These are phyloP conservation scores for Nitzschia palea DNA, from an alignment of 108 stramenopile genomes.

Conservation along the genomic window DNA sequence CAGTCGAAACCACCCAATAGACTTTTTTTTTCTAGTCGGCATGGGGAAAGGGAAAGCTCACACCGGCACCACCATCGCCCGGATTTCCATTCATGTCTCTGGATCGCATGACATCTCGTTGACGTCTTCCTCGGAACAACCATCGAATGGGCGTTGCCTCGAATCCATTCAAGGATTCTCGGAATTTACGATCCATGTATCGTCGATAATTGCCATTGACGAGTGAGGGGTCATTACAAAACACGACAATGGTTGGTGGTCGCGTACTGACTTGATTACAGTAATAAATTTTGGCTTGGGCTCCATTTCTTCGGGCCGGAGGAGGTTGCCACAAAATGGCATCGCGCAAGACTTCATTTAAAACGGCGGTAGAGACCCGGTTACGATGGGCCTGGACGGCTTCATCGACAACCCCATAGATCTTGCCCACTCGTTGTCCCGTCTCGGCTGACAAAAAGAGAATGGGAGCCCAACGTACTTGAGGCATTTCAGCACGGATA, in stretches of 20 bases:
- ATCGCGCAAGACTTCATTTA: slow-evolving; percentile 96
- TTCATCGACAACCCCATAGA: slow-evolving; percentile 87
- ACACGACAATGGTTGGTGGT: slow-evolving; percentile 94
- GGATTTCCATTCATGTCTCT: slow-evolving; percentile 82
- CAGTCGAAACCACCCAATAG: too few species aligned
- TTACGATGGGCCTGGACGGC: slow-evolving; percentile 84
- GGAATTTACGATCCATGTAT: slow-evolving; percentile 95
- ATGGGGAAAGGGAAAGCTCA: slow-evolving; percentile 83
- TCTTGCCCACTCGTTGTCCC: slow-evolving; percentile 93
- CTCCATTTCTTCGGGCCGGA: slow-evolving; percentile 84
- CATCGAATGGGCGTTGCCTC: slow-evolving; percentile 95
- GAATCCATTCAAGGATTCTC: slow-evolving; percentile 90
- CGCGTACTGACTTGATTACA: slow-evolving; percentile 90
- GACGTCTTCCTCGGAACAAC: slow-evolving; percentile 92
- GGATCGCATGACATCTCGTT: slow-evolving; percentile 71
- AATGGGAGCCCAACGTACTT: slow-evolving; percentile 94
- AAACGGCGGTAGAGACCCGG: slow-evolving; percentile 87
- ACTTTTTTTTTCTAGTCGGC: slow-evolving; percentile 54
- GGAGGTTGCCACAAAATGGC: slow-evolving; percentile 96
- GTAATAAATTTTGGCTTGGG: slow-evolving; percentile 94
- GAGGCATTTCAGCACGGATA: slow-evolving; percentile 83
- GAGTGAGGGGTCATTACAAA: slow-evolving; percentile 93
- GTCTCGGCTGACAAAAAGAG: slow-evolving; percentile 94
- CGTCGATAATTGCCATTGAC: slow-evolving; percentile 92
- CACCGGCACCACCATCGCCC: slow-evolving; percentile 82